Percentiles rank a stretch among this genome's conserved stretches.
phyloP scores from a whole-genome alignment of 1,284 basidiomycete genomes.

The Ceratobasidium sp. region DNA sequence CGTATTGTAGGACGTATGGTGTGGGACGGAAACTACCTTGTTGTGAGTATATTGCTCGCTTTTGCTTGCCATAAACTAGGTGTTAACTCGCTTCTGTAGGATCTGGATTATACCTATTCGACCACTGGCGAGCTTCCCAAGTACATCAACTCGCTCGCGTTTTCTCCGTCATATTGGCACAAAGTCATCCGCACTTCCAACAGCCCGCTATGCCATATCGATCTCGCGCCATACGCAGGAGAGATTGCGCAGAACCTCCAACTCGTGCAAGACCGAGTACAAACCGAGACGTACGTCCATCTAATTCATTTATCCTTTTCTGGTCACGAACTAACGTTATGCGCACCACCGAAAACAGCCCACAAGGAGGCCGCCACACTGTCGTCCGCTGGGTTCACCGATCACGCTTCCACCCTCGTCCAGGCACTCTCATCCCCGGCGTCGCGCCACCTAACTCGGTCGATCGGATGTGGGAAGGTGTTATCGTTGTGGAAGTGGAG shows the following conservation, averaged over 20 bases:
- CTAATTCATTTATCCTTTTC: not conserved
- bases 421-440: conserved; percentile 56
- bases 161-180: conserved; percentile 87
- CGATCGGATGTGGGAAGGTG: conserved; percentile 83
- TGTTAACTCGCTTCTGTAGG: conserved; percentile 62
- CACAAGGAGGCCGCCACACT: conserved; percentile 80
- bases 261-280: conserved; percentile 79
- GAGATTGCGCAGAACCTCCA: conserved; percentile 80
- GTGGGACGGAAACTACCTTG: conserved; percentile 86
- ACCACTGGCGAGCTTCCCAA: conserved; percentile 78
- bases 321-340: not conserved
- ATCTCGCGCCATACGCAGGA: conserved; percentile 79
- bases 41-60: conserved; percentile 65
- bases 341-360: conserved; percentile 59
- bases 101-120: conserved; percentile 84
- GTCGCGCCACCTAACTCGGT: conserved; percentile 60
- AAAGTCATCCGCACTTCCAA: conserved; percentile 76
- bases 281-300: conserved; percentile 78
- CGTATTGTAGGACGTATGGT: conserved; percentile 68
- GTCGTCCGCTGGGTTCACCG: conserved; percentile 86
- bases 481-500: conserved; percentile 82
- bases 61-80: not conserved
- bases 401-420: conserved; percentile 75
- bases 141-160: conserved; percentile 79
- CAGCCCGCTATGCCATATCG: conserved; percentile 80